These are phyloP conservation scores for Salix arbutifolia DNA, from an alignment of 345 rosid genomes.

Conservation along the genomic window DNA sequence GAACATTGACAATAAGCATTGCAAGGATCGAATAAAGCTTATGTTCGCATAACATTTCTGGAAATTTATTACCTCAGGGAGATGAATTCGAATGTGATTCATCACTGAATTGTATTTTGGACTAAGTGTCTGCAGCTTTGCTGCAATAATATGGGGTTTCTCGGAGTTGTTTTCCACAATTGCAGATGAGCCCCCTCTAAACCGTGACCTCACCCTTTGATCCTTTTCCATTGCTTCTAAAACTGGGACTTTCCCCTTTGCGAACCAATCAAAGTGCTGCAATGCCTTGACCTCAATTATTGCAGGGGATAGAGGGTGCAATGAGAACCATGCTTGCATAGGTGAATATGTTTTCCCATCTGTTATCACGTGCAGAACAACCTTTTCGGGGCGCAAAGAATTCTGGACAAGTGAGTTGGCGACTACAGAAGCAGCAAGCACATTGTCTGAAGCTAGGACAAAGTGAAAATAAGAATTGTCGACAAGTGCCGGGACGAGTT, in stretches of 20 bases:
- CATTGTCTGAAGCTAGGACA: slow-evolving; percentile 87
- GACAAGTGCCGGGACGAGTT: slow-evolving; percentile 77
- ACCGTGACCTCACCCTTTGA: slow-evolving; percentile 73
- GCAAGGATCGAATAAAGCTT: not conserved
- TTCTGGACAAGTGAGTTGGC: slow-evolving; percentile 68
- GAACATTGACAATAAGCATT: not conserved
- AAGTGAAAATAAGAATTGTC: slow-evolving; percentile 77
- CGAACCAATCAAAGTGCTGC: slow-evolving; percentile 96
- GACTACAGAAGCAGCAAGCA: slow-evolving; percentile 88
- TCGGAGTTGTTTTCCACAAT: slow-evolving; percentile 64
- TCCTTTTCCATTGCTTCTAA: slow-evolving; percentile 98
- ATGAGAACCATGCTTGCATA: slow-evolving; percentile 98
- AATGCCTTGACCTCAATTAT: slow-evolving; percentile 87
- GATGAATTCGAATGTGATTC: slow-evolving; percentile 92
- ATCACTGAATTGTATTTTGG: slow-evolving; percentile 90
- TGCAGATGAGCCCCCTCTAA: slow-evolving; percentile 92
- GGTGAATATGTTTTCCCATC: slow-evolving; percentile 89
- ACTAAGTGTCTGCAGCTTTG: slow-evolving; percentile 90
- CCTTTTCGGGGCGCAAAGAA: slow-evolving; percentile 55
- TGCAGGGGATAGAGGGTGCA: slow-evolving; percentile 79
- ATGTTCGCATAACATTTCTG: not conserved
- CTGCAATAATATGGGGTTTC: slow-evolving; percentile 71
- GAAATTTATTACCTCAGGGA: slow-evolving; percentile 66
- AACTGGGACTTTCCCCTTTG: slow-evolving; percentile 92
- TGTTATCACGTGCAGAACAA: slow-evolving; percentile 83